phyloP scores from a whole-genome alignment of 176 grass and related monocot genomes.

The Carex scoparia region DNA sequence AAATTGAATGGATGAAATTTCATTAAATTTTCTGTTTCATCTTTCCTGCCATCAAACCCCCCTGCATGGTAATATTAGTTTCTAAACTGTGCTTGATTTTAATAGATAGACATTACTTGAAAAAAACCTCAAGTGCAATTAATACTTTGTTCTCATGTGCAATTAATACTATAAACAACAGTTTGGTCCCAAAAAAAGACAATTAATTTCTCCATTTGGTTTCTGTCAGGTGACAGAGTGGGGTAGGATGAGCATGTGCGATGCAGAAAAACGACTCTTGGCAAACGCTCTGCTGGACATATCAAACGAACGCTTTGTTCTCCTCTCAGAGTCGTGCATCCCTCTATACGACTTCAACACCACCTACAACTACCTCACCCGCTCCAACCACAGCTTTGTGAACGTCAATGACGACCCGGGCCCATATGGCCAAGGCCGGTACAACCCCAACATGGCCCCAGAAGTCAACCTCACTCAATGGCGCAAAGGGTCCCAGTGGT shows the following conservation, averaged over 20 bases:
- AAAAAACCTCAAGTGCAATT: neutral
- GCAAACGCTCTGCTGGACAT: slow-evolving; percentile 84
- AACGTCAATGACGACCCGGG: slow-evolving; percentile 66
- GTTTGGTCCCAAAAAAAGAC: neutral
- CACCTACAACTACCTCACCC: slow-evolving; percentile 67
- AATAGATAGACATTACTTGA: neutral
- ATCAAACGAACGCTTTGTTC: slow-evolving; percentile 84
- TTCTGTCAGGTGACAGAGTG: slow-evolving; percentile 68
- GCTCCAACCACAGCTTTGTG: slow-evolving; percentile 69
- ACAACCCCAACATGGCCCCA: slow-evolving; percentile 76
- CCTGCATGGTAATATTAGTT: neutral
- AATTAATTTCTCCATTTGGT: slow-evolving; percentile 29
- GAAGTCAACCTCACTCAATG: slow-evolving; percentile 81
- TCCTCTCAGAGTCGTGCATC: slow-evolving; percentile 86
- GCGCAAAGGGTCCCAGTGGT: slow-evolving; percentile 97
- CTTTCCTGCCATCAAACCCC: neutral
- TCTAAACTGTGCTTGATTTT: neutral
- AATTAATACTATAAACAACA: neutral
- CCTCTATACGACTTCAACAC: slow-evolving; percentile 75
- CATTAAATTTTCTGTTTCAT: neutral
- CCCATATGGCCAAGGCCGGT: slow-evolving; percentile 79
- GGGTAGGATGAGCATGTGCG: slow-evolving; percentile 94
- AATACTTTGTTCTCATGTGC: neutral
- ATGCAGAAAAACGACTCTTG: slow-evolving; percentile 84
- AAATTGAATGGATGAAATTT: neutral